Conservation (phyloP, 2,329 filamentous ascomycete genomes). For the Penicillium sp. region DNA sequence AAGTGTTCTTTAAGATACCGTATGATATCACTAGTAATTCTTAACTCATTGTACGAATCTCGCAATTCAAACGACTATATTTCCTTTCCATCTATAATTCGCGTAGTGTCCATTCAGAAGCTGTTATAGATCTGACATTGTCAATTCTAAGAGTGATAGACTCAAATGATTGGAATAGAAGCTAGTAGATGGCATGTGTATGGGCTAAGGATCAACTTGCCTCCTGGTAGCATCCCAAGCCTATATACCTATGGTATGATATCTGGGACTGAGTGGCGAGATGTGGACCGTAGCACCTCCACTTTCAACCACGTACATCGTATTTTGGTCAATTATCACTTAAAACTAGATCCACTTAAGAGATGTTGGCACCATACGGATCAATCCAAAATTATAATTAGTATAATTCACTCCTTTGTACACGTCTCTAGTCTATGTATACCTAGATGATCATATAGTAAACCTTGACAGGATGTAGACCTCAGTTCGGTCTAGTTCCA, state of each 20-base stretch:
- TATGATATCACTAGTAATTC: slow-evolving; percentile 8
- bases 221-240: no score
- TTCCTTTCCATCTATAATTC: background rate
- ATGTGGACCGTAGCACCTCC: background rate
- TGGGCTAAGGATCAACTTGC: no score
- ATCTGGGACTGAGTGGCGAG: background rate
- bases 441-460: no score
- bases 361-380: background rate
- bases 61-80: background rate
- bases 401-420: background rate
- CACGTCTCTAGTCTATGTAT: background rate
- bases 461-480: no score
- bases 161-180: no score
- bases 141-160: no score
- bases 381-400: background rate
- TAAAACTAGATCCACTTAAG: background rate
- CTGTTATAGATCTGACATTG: no score
- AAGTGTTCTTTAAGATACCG: slow-evolving; percentile 4
- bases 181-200: no score
- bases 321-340: no score
- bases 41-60: background rate
- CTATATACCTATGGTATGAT: background rate
- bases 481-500: background rate
- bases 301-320: background rate
- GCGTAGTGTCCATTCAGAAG: no score